Conservation (phyloP, 2,329 filamentous ascomycete genomes). For the Fusarium citri region DNA sequence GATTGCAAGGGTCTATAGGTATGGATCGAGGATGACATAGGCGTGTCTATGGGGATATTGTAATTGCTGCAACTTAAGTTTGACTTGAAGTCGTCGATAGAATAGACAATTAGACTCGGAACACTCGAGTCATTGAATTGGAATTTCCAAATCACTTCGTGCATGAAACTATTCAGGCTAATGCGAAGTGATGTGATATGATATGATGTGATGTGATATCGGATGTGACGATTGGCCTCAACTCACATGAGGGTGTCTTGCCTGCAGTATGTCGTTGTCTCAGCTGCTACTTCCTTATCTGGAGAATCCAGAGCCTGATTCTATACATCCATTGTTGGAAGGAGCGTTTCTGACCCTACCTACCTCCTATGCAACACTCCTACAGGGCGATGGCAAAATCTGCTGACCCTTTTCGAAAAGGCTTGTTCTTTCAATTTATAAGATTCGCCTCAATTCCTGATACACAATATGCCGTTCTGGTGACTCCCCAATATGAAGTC, state of each 20-base stretch:
- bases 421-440: neutral
- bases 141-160: slow-evolving; percentile 1
- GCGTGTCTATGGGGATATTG: neutral
- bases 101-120: neutral
- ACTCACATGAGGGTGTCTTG: slow-evolving; percentile 2
- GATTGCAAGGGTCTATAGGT: neutral
- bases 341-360: neutral
- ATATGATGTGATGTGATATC: slow-evolving; percentile 10
- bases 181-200: slow-evolving; percentile 8
- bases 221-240: neutral
- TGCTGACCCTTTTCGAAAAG: neutral
- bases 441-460: neutral
- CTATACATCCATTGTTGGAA: neutral
- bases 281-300: slow-evolving; percentile 1
- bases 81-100: neutral
- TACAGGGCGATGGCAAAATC: neutral
- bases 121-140: neutral
- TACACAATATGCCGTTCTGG: neutral
- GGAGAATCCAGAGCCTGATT: slow-evolving; percentile 9
- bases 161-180: slow-evolving; percentile 1
- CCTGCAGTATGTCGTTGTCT: slow-evolving; percentile 11
- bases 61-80: neutral
- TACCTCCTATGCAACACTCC: neutral
- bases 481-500: neutral
- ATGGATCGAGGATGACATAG: neutral